Conservation (phyloP, 225 moss, liverwort and hornwort genomes). For the Pleurozium schreberi region DNA sequence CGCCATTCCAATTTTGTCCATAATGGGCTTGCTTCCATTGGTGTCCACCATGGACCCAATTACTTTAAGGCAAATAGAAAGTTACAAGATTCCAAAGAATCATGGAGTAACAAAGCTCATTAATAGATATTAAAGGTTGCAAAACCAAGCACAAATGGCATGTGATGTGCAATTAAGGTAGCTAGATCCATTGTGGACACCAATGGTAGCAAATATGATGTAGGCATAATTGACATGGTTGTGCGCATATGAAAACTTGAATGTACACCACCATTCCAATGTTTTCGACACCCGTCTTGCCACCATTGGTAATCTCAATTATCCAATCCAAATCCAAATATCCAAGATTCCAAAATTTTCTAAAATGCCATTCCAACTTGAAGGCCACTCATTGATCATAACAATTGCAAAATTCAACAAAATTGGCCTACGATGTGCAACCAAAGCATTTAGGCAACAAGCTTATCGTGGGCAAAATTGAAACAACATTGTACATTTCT, state of each 20-base stretch:
- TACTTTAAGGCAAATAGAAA: neutral
- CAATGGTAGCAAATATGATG: neutral
- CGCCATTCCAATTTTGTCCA: neutral
- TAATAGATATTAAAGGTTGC: neutral
- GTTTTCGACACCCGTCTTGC: rapidly evolving
- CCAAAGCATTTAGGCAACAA: too few relatives aligned
- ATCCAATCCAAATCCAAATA: neutral
- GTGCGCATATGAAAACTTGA: neutral
- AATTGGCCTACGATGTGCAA: too few relatives aligned
- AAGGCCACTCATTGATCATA: neutral
- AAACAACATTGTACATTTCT: too few relatives aligned
- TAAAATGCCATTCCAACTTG: neutral
- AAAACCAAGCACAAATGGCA: neutral
- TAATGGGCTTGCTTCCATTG: neutral
- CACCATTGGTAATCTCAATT: too few relatives aligned
- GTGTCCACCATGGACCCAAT: neutral
- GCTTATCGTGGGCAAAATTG: too few relatives aligned
- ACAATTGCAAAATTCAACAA: too few relatives aligned
- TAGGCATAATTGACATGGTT: neutral
- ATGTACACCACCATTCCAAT: neutral
- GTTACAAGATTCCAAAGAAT: neutral
- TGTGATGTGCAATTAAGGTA: neutral
- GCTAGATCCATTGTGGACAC: rapidly evolving
- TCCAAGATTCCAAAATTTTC: neutral
- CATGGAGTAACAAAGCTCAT: neutral